Percentiles rank a stretch among this genome's conserved stretches.
Evolutionary conservation across 352 stramenopile species (phyloP).

Genomic region (Pilasporangium apinafurcum): DNA sequence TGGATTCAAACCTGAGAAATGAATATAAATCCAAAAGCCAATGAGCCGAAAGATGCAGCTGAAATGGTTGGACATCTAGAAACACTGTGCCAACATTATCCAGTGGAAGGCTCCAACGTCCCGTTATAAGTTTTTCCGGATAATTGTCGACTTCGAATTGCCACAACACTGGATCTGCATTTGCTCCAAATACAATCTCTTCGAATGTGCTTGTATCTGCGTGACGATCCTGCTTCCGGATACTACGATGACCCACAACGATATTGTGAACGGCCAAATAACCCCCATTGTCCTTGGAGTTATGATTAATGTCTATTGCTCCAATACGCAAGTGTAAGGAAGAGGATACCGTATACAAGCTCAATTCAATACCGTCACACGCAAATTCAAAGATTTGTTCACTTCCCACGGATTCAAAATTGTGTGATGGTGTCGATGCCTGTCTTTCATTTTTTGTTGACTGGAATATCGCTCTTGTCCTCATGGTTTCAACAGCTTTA

Average conservation of each 20-base stretch:
- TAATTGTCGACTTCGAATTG: conserved; percentile 67
- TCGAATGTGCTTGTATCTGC: conserved; percentile 11
- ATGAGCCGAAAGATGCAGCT: conserved; percentile 55
- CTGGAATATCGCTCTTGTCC: too few species aligned
- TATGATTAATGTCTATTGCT: conserved; percentile 25
- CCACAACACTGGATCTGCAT: conserved; percentile 62
- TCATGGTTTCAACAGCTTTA: too few species aligned
- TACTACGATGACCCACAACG: conserved; percentile 32
- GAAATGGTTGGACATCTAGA: conserved; percentile 64
- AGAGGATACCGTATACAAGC: conserved; percentile 10
- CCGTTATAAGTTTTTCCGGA: conserved; percentile 57
- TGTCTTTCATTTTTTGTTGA: too few species aligned
- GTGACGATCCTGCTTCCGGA: not conserved
- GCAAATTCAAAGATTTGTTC: conserved; percentile 22
- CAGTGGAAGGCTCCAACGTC: conserved; percentile 39
- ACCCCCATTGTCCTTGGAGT: conserved; percentile 12
- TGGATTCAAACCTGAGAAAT: not conserved
- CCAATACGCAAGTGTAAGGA: conserved; percentile 63
- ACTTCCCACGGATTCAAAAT: too few species aligned
- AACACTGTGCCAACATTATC: conserved; percentile 36
- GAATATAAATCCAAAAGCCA: conserved; percentile 8
- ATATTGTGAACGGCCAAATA: conserved; percentile 57
- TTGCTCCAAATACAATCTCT: conserved; percentile 62
- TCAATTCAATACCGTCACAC: conserved; percentile 54
- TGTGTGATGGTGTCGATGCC: too few species aligned